Conservation (phyloP, 805 yeast genomes). For the Metschnikowia reukaufii region DNA sequence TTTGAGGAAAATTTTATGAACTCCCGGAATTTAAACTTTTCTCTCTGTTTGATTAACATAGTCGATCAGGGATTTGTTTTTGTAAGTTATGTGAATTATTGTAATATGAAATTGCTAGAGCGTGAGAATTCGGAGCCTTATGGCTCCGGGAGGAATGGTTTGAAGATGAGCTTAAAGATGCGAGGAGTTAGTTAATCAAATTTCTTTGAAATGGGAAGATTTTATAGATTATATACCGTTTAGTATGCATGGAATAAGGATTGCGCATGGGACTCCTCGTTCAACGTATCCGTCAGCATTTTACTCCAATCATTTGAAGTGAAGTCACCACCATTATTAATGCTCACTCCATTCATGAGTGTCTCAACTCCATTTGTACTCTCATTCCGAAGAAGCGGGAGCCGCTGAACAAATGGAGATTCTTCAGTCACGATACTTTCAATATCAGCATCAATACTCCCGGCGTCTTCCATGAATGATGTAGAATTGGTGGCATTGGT, state of each 20-base stretch:
- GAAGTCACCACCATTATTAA: neutral
- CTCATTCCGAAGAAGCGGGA: conserved; percentile 28
- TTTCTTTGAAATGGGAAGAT: too few relatives aligned
- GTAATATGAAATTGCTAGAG: too few relatives aligned
- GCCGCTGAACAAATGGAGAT: conserved; percentile 25
- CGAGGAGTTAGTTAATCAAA: too few relatives aligned
- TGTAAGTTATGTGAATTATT: too few relatives aligned
- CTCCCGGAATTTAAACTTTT: too few relatives aligned
- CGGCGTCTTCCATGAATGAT: neutral
- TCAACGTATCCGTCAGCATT: conserved; percentile 28
- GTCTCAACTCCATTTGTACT: conserved; percentile 21
- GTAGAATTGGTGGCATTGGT: neutral
- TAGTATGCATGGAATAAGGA: conserved; percentile 27
- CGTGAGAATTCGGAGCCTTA: too few relatives aligned
- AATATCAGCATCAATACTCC: neutral
- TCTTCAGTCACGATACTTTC: conserved; percentile 22
- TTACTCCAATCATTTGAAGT: conserved; percentile 8
- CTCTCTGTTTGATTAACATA: too few relatives aligned
- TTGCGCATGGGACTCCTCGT: conserved; percentile 20
- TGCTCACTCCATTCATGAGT: conserved; percentile 1
- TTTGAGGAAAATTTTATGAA: too few relatives aligned
- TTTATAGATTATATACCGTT: neutral
- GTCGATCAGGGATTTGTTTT: too few relatives aligned
- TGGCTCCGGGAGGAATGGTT: too few relatives aligned
- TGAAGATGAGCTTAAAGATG: too few relatives aligned